A percentile compares a stretch with the other conserved stretches of the same genome.
Conservation (phyloP, 257 asterid species). For the Ajuga chamaepitys region DNA sequence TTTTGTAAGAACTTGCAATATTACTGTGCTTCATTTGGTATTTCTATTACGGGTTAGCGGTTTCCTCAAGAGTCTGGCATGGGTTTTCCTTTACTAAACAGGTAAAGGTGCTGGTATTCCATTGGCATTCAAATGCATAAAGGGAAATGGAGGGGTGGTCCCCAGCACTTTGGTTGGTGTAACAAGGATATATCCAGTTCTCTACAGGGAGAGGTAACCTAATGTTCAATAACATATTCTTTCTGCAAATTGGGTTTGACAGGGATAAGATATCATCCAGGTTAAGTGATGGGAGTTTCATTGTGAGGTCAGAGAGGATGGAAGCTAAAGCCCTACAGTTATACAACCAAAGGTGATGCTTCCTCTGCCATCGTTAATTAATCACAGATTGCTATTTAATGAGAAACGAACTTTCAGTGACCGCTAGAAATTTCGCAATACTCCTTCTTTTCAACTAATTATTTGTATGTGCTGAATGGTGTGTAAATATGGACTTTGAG, state of each 20-base stretch:
- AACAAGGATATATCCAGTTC: slow-evolving; percentile 77
- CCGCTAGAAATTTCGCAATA: neutral
- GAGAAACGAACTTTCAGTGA: neutral
- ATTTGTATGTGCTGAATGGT: neutral
- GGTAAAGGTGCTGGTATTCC: slow-evolving; percentile 67
- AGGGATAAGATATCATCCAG: slow-evolving; percentile 31
- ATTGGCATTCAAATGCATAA: slow-evolving; percentile 81
- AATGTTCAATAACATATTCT: neutral
- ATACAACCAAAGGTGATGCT: slow-evolving; percentile 58
- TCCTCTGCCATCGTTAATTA: neutral
- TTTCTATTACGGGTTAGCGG: slow-evolving; percentile 10
- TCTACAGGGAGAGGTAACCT: slow-evolving; percentile 83
- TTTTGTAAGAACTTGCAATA: slow-evolving; percentile 51
- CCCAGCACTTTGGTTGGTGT: slow-evolving; percentile 80
- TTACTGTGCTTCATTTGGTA: slow-evolving; percentile 8
- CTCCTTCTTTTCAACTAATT: neutral
- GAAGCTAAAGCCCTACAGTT: slow-evolving; percentile 55
- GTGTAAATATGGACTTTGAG: neutral
- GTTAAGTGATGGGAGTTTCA: slow-evolving; percentile 50
- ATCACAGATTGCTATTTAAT: slow-evolving; percentile 1
- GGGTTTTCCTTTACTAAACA: slow-evolving; percentile 25
- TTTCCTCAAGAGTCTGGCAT: slow-evolving; percentile 18
- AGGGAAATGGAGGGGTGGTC: slow-evolving; percentile 75
- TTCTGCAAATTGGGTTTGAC: slow-evolving; percentile 17
- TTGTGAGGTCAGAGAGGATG: slow-evolving; percentile 73